Percentiles rank a stretch among this genome's conserved stretches.
Evolutionary conservation across 768 basidiomycete species (phyloP).

Genomic region (Tricholoma hemisulphureum): DNA sequence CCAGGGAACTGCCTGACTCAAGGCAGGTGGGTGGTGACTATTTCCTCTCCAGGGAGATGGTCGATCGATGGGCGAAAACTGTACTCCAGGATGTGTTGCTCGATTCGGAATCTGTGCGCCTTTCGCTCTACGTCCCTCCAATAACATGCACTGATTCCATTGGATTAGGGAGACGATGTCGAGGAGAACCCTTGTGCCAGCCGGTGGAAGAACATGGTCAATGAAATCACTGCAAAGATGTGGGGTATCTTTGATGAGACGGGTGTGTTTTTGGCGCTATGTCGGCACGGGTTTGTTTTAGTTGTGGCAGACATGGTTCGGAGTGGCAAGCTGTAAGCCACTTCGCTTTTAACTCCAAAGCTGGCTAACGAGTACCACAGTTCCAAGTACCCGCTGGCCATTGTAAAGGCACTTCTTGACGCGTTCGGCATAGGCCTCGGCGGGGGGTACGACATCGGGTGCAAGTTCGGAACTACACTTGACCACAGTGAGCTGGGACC

Average conservation of each 20-base stretch:
- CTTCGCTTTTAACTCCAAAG: too few species aligned
- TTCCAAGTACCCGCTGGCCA: too few species aligned
- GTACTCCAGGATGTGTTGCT: constrained; percentile 4
- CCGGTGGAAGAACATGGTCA: constrained; percentile 25
- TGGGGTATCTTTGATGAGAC: constrained; percentile 1
- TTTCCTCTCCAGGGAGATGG: constrained; percentile 15
- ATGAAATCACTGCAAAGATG: constrained; percentile 7
- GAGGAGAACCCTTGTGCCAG: constrained; percentile 17
- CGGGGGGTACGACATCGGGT: too few species aligned
- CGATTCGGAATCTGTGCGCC: background rate
- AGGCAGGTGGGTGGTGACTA: constrained; percentile 13
- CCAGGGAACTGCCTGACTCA: constrained; percentile 17
- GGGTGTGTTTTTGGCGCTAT: too few species aligned
- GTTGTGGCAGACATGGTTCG: too few species aligned
- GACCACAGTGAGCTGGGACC: too few species aligned
- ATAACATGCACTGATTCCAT: background rate
- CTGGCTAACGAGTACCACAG: too few species aligned
- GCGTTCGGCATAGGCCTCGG: too few species aligned
- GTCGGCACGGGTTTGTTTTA: too few species aligned
- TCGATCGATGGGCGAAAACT: constrained; percentile 20
- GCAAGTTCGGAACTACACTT: too few species aligned
- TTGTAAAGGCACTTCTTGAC: too few species aligned
- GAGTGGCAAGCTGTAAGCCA: too few species aligned
- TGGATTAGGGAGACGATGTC: background rate
- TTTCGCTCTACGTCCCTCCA: background rate